These are phyloP conservation scores for Marchantia paleacea DNA, from an alignment of 225 moss, liverwort and hornwort genomes.

Conservation along the genomic window DNA sequence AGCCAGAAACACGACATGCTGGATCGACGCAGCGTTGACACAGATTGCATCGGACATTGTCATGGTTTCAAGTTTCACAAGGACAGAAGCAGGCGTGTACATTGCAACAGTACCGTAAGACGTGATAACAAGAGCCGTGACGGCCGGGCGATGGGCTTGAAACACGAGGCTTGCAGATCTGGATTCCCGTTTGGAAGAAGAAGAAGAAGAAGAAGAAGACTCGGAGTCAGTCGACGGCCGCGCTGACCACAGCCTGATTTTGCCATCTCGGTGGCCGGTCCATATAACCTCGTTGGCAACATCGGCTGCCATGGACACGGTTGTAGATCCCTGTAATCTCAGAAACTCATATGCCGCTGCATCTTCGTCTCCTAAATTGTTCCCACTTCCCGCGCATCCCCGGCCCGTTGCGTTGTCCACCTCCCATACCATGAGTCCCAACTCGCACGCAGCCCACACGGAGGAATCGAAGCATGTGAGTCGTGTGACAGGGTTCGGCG, in stretches of 20 bases:
- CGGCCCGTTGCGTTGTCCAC: slow-evolving; percentile 57
- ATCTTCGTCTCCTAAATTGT: slow-evolving; percentile 81
- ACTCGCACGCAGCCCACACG: slow-evolving; percentile 78
- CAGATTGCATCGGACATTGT: background rate
- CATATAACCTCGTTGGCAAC: slow-evolving; percentile 70
- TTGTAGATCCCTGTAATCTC: slow-evolving; percentile 59
- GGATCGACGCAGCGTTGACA: background rate
- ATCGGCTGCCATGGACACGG: slow-evolving; percentile 68
- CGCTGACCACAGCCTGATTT: slow-evolving; percentile 71
- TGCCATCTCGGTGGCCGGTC: slow-evolving; percentile 95
- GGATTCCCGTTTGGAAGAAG: slow-evolving; percentile 40
- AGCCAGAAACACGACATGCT: background rate
- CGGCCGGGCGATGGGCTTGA: slow-evolving; percentile 59
- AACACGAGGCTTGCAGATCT: slow-evolving; percentile 55
- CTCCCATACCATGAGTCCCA: slow-evolving; percentile 82
- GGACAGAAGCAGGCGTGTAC: background rate
- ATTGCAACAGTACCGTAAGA: slow-evolving; percentile 39
- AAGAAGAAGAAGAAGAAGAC: slow-evolving; percentile 20
- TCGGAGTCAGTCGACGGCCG: slow-evolving; percentile 31
- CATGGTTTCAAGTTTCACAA: background rate
- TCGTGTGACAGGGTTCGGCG: slow-evolving; percentile 46
- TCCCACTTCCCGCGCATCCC: slow-evolving; percentile 57
- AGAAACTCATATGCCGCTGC: slow-evolving; percentile 67
- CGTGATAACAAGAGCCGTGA: slow-evolving; percentile 45
- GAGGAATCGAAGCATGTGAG: slow-evolving; percentile 62